These are phyloP conservation scores for Solioccasus polychromus DNA, from an alignment of 768 basidiomycete genomes.

Conservation along the genomic window DNA sequence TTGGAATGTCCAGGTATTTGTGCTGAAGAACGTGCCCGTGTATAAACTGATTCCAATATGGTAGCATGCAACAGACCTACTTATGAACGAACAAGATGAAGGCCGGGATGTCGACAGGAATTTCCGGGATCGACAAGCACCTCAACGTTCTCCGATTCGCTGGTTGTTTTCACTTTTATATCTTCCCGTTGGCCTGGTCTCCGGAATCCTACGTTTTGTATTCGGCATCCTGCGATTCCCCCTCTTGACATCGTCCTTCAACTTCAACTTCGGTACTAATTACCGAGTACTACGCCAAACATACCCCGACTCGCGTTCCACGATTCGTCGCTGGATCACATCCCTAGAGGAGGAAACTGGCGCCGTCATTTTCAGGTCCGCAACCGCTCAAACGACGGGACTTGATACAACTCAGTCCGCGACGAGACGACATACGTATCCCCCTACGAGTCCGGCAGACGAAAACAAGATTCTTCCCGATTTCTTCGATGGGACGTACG, in stretches of 20 bases:
- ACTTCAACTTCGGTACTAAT: slow-evolving; percentile 42
- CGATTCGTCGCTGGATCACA: slow-evolving; percentile 73
- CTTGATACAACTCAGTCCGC: slow-evolving; percentile 46
- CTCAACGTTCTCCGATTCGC: slow-evolving; percentile 7
- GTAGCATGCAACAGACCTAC: slow-evolving; percentile 8
- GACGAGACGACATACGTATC: slow-evolving; percentile 30
- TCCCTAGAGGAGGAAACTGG: slow-evolving; percentile 85
- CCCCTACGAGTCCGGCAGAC: slow-evolving; percentile 27
- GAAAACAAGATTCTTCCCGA: slow-evolving; percentile 65
- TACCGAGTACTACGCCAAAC: slow-evolving; percentile 39
- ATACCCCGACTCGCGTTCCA: slow-evolving; percentile 44
- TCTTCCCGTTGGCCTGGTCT: slow-evolving; percentile 58
- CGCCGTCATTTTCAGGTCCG: slow-evolving; percentile 53
- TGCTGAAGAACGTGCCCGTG: neutral
- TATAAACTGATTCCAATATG: neutral
- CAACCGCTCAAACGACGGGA: slow-evolving; percentile 35
- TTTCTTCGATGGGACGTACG: slow-evolving; percentile 79
- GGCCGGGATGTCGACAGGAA: neutral
- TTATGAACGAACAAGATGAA: slow-evolving; percentile 1
- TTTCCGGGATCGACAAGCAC: neutral
- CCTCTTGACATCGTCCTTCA: slow-evolving; percentile 54
- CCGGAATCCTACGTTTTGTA: slow-evolving; percentile 60
- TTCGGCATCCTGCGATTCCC: slow-evolving; percentile 68
- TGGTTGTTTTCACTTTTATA: slow-evolving; percentile 41
- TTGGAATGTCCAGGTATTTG: slow-evolving; percentile 66